Percentiles rank a stretch among this genome's conserved stretches.
Evolutionary conservation across 495 filamentous ascomycete species (phyloP).

Genomic region (Bryoglossum gracile): DNA sequence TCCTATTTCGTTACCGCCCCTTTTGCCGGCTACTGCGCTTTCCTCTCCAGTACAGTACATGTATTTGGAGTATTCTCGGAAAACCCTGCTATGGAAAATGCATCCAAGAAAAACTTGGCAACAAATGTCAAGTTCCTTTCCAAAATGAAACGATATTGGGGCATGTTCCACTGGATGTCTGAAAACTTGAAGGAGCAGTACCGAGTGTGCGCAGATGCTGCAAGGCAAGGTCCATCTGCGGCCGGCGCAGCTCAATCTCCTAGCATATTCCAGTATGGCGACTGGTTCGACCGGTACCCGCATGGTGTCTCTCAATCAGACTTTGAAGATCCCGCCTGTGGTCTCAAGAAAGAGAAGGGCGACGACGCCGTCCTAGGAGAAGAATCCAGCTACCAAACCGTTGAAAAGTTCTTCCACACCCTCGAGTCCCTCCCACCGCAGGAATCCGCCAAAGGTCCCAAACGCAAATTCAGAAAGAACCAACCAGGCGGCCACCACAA

Average conservation of each 20-base stretch:
- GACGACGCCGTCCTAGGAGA: conserved; percentile 78
- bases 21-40: conserved; percentile 92
- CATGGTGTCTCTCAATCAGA: conserved; percentile 80
- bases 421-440: conserved; percentile 53
- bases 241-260: conserved; percentile 37
- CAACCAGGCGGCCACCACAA: conserved; percentile 4
- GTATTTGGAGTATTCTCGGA: conserved; percentile 86
- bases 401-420: conserved; percentile 90
- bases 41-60: conserved; percentile 85
- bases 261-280: conserved; percentile 89
- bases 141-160: conserved; percentile 97
- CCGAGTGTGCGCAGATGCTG: conserved; percentile 73
- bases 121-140: conserved; percentile 84
- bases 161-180: conserved; percentile 93
- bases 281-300: conserved; percentile 96
- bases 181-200: conserved; percentile 91
- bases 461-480: conserved; percentile 17
- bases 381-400: conserved; percentile 81
- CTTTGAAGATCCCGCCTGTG: conserved; percentile 68
- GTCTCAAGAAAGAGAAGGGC: conserved; percentile 57
- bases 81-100: conserved; percentile 63
- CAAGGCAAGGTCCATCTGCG: conserved; percentile 27
- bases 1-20: conserved; percentile 78
- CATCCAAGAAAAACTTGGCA: conserved; percentile 78
- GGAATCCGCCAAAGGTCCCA: conserved; percentile 20